Percentiles rank a stretch among this genome's conserved stretches.
Conservation (phyloP, 805 yeast species). For the Aciculoconidium aculeatum region DNA sequence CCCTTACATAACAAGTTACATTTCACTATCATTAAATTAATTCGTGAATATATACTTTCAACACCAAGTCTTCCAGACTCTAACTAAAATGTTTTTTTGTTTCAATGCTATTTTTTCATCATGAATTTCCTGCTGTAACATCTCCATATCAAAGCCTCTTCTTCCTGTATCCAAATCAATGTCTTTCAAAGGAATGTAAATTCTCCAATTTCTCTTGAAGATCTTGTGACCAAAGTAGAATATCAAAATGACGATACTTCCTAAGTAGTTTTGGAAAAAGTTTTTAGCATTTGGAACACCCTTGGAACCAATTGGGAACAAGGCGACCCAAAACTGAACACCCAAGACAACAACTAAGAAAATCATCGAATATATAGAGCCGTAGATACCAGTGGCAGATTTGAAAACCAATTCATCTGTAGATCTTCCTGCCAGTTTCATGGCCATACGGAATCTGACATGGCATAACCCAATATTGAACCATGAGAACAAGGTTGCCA, state of each 20-base stretch:
- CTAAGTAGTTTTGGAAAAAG: slow-evolving; percentile 23
- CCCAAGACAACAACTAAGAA: slow-evolving; percentile 18
- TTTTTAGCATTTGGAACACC: slow-evolving; percentile 13
- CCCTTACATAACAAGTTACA: too few species aligned
- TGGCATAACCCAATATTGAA: slow-evolving; percentile 29
- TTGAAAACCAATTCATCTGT: slow-evolving; percentile 17
- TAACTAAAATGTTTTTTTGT: slow-evolving; percentile 11
- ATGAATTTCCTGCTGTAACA: slow-evolving; percentile 16
- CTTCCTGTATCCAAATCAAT: slow-evolving; percentile 25
- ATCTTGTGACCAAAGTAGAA: slow-evolving; percentile 21
- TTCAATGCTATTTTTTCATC: slow-evolving; percentile 13
- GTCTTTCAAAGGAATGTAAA: slow-evolving; percentile 14
- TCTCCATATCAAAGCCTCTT: slow-evolving; percentile 17
- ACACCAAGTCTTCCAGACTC: slow-evolving; percentile 12
- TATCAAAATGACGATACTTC: slow-evolving; percentile 17
- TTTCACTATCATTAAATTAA: too few species aligned
- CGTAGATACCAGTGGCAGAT: slow-evolving; percentile 19
- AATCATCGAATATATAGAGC: slow-evolving; percentile 20
- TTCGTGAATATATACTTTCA: too few species aligned
- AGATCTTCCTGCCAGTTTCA: slow-evolving; percentile 19
- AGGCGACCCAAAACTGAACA: slow-evolving; percentile 23
- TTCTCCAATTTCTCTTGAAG: slow-evolving; percentile 14
- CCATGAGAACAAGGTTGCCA: slow-evolving; percentile 33
- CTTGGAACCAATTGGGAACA: slow-evolving; percentile 16
- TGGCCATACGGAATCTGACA: slow-evolving; percentile 27